Evolutionary conservation across 2,329 filamentous ascomycete species (phyloP).

Genomic region (Alternaria brassicae): DNA sequence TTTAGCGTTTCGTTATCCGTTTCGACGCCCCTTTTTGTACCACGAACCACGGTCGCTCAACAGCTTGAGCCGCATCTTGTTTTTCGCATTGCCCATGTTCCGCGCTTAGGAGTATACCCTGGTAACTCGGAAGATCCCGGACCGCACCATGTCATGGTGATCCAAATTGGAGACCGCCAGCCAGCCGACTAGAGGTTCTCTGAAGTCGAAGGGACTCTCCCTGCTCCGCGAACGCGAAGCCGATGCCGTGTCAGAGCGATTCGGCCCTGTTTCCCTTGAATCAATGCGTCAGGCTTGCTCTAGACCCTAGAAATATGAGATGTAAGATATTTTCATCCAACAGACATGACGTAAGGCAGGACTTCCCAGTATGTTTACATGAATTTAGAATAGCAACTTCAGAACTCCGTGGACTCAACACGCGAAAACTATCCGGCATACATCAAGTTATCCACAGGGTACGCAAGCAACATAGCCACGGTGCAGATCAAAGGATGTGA

Average conservation of each 20-base stretch:
- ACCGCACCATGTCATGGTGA: constrained; percentile 15
- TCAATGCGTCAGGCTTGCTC: background rate
- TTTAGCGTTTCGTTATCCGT: constrained; percentile 45
- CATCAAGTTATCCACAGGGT: constrained; percentile 1
- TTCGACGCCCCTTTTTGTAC: constrained; percentile 36
- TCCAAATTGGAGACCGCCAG: constrained; percentile 11
- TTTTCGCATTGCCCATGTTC: constrained; percentile 29
- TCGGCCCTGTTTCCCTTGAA: constrained; percentile 7
- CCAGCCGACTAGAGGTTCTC: constrained; percentile 6
- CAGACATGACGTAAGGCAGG: background rate
- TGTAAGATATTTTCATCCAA: constrained; percentile 1
- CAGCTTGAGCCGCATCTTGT: constrained; percentile 38
- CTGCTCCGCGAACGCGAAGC: constrained; percentile 18
- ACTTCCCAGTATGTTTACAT: background rate
- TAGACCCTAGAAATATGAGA: constrained; percentile 1
- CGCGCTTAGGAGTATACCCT: constrained; percentile 21
- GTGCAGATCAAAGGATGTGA: constrained; percentile 12
- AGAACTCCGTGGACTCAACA: background rate
- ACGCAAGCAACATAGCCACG: constrained; percentile 15
- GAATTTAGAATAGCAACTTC: background rate
- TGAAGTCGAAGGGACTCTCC: constrained; percentile 12
- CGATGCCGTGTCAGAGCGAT: constrained; percentile 5
- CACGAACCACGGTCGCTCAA: constrained; percentile 25
- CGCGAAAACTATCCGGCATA: background rate
- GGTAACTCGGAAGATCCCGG: constrained; percentile 26